A percentile compares a stretch with the other conserved stretches of the same genome.
These are phyloP conservation scores for Cudoniella acicularis DNA, from an alignment of 495 filamentous ascomycete species.

Conservation along the genomic window DNA sequence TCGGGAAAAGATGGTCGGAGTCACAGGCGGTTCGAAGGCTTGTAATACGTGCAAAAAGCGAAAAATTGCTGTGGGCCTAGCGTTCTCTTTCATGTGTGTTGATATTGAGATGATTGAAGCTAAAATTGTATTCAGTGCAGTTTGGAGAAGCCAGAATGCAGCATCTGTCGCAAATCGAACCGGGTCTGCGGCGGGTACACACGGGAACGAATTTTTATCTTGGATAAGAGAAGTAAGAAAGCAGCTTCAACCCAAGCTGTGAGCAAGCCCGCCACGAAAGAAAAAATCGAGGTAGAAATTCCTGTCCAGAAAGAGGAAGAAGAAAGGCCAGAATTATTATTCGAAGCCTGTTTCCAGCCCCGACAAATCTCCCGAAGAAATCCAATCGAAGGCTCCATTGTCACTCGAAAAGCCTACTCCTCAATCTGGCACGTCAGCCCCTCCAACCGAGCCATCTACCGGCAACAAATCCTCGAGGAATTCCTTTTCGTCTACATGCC, in stretches of 20 bases:
- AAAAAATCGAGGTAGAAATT: too few species aligned
- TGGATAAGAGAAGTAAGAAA: slow-evolving; percentile 12
- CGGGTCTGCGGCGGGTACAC: slow-evolving; percentile 37
- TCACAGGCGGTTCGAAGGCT: slow-evolving; percentile 42
- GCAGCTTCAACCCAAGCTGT: neutral
- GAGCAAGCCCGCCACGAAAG: neutral
- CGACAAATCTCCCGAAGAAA: too few species aligned
- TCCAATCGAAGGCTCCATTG: slow-evolving; percentile 4
- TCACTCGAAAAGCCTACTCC: slow-evolving; percentile 8
- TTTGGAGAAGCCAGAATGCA: slow-evolving; percentile 33
- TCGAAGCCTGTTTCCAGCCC: too few species aligned
- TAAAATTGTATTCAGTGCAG: slow-evolving; percentile 29
- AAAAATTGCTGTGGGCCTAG: slow-evolving; percentile 35
- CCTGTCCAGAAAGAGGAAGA: too few species aligned
- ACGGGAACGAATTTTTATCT: slow-evolving; percentile 33
- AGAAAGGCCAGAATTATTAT: too few species aligned
- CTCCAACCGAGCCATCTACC: slow-evolving; percentile 4
- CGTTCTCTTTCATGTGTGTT: neutral
- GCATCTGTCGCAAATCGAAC: slow-evolving; percentile 34
- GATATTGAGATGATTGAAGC: neutral
- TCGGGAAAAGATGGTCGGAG: slow-evolving; percentile 51
- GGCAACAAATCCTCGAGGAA: slow-evolving; percentile 14
- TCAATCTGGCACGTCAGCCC: slow-evolving; percentile 11
- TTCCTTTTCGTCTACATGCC: slow-evolving; percentile 8
- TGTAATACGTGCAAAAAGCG: slow-evolving; percentile 42